phyloP scores from a whole-genome alignment of 75 land plant species.

The Cryptomeria japonica region DNA sequence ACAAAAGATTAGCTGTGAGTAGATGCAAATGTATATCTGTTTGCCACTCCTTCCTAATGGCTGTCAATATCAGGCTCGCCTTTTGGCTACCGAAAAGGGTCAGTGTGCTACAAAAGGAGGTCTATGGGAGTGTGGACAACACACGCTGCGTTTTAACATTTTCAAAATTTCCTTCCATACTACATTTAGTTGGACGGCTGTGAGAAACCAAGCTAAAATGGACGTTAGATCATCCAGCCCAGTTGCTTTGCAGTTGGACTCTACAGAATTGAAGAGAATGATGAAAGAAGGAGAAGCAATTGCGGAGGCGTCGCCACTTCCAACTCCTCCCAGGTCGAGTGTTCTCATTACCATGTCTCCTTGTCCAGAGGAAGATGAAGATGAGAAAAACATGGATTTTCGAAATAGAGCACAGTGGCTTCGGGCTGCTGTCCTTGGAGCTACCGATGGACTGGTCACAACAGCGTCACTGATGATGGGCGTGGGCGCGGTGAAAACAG shows the following conservation, averaged over 20 bases:
- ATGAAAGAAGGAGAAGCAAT: not conserved
- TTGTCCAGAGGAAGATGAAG: not conserved
- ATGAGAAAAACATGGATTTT: conserved; percentile 34
- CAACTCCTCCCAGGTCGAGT: not conserved
- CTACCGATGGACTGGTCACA: too few relatives aligned
- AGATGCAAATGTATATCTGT: too few relatives aligned
- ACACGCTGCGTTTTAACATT: not conserved
- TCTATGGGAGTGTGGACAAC: not conserved
- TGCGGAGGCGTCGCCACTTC: not conserved
- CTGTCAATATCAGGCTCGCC: too few relatives aligned
- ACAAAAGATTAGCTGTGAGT: too few relatives aligned
- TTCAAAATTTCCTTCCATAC: too few relatives aligned
- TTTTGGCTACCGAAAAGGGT: too few relatives aligned
- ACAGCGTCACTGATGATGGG: too few relatives aligned
- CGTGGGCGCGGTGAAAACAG: too few relatives aligned
- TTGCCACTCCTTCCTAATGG: too few relatives aligned
- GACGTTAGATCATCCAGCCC: too few relatives aligned
- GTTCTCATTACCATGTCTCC: not conserved
- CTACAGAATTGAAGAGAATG: not conserved
- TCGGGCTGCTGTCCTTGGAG: too few relatives aligned
- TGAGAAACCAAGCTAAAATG: too few relatives aligned
- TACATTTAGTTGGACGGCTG: not conserved
- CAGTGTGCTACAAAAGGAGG: not conserved
- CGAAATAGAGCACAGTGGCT: conserved; percentile 45
- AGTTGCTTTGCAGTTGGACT: not conserved